Percentiles rank a stretch among this genome's conserved stretches.
Evolutionary conservation across 257 asterid genomes (phyloP).

Genomic region (Solanum appendiculatum): DNA sequence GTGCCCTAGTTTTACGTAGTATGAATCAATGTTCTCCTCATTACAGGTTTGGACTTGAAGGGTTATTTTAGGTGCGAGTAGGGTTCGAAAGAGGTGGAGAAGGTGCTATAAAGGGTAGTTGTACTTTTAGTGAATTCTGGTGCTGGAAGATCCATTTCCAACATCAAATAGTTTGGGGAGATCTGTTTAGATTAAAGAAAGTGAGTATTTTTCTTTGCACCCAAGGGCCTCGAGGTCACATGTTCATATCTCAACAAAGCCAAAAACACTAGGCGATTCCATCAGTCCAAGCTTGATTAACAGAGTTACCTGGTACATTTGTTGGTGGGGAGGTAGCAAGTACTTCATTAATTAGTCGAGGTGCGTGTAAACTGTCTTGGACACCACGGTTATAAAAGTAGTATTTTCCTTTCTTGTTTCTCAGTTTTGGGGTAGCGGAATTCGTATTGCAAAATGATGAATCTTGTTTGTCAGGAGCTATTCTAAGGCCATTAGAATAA

Average conservation of each 20-base stretch:
- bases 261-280: not conserved
- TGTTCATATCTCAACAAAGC: not conserved
- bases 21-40: not conserved
- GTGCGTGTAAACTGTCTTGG: not conserved
- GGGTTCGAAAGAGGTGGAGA: not conserved
- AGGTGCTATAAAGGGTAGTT: not conserved
- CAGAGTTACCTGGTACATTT: not conserved
- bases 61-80: not conserved
- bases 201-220: not conserved
- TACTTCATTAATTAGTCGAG: not conserved
- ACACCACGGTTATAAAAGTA: too few species aligned
- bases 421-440: not conserved
- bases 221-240: not conserved
- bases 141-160: not conserved
- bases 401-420: not conserved
- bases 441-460: not conserved
- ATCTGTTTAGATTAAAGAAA: not conserved
- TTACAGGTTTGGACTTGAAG: not conserved
- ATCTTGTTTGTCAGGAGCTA: not conserved
- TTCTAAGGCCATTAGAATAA: not conserved
- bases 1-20: not conserved
- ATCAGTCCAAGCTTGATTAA: not conserved
- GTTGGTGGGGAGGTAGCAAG: not conserved
- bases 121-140: not conserved
- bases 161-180: not conserved